Evolutionary conservation across 495 filamentous ascomycete genomes (phyloP).

Genomic region (Penicillium lagena): DNA sequence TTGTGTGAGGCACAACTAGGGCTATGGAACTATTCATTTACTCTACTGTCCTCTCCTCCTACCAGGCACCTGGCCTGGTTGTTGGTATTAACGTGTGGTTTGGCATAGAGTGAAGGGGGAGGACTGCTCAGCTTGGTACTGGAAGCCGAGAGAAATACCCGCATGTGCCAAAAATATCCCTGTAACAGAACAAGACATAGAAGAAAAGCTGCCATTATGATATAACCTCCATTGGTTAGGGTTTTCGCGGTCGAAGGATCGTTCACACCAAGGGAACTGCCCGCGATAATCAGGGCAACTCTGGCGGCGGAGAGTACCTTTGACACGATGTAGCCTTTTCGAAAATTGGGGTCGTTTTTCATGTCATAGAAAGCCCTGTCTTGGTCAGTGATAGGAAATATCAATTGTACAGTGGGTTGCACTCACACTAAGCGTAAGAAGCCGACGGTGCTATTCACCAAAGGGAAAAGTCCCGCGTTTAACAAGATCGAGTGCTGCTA

Average conservation of each 20-base stretch:
- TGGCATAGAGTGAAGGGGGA: background rate
- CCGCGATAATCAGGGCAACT: slow-evolving; percentile 15
- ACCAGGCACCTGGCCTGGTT: slow-evolving; percentile 4
- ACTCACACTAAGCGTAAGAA: slow-evolving; percentile 22
- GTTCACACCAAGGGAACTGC: slow-evolving; percentile 17
- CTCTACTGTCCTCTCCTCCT: no score
- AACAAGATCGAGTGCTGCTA: slow-evolving; percentile 18
- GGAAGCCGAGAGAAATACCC: slow-evolving; percentile 4
- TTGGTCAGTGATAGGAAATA: background rate
- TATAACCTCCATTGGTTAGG: slow-evolving; percentile 22
- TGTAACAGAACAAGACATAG: slow-evolving; percentile 14
- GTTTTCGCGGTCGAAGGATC: slow-evolving; percentile 9
- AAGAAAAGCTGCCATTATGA: slow-evolving; percentile 16
- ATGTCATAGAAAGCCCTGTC: no score
- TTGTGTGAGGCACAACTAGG: no score
- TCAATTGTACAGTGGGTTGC: slow-evolving; percentile 1
- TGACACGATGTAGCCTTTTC: slow-evolving; percentile 5
- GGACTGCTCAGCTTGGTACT: slow-evolving; percentile 5
- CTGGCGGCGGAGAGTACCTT: slow-evolving; percentile 18
- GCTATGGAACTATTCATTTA: no score
- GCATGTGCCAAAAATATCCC: slow-evolving; percentile 13
- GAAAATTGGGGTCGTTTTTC: slow-evolving; percentile 3
- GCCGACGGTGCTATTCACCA: slow-evolving; percentile 19
- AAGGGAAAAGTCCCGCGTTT: slow-evolving; percentile 20
- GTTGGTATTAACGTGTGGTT: no score